phyloP scores from a whole-genome alignment of 2,329 filamentous ascomycete genomes.

The Monosporascus sp. region DNA sequence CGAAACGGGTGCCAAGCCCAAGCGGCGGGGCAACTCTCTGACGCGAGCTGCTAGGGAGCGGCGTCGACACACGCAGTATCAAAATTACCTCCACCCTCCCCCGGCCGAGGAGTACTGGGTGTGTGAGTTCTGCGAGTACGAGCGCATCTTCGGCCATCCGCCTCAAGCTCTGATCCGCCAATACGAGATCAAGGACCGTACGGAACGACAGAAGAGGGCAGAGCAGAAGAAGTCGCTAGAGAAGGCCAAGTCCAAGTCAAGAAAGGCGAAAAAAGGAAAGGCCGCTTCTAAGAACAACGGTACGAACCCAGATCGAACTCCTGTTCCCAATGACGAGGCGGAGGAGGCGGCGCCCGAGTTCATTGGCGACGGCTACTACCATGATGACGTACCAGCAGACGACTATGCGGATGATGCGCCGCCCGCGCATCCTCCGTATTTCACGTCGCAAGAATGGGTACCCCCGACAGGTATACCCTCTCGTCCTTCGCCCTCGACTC shows the following conservation, averaged over 20 bases:
- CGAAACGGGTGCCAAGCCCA: slow-evolving; percentile 49
- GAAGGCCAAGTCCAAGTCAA: slow-evolving; percentile 88
- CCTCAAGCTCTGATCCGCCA: slow-evolving; percentile 80
- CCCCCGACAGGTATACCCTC: background rate
- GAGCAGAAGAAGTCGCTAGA: slow-evolving; percentile 80
- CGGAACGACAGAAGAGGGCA: slow-evolving; percentile 75
- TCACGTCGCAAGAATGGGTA: background rate
- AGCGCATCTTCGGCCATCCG: slow-evolving; percentile 85
- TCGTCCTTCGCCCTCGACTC: slow-evolving; percentile 6
- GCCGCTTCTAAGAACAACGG: slow-evolving; percentile 44
- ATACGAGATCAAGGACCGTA: slow-evolving; percentile 92
- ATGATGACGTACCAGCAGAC: slow-evolving; percentile 13
- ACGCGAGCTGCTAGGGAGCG: slow-evolving; percentile 70
- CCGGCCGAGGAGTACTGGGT: slow-evolving; percentile 76
- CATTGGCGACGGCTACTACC: slow-evolving; percentile 21
- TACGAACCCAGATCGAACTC: slow-evolving; percentile 18
- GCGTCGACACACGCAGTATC: slow-evolving; percentile 68
- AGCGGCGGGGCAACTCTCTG: slow-evolving; percentile 66
- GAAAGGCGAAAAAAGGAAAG: slow-evolving; percentile 85
- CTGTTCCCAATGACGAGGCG: slow-evolving; percentile 12
- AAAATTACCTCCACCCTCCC: slow-evolving; percentile 71
- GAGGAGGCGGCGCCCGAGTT: slow-evolving; percentile 13
- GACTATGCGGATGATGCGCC: slow-evolving; percentile 8
- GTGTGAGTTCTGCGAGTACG: slow-evolving; percentile 97
- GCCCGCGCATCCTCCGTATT: slow-evolving; percentile 7